These are phyloP conservation scores for Boletales sp. DNA, from an alignment of 768 basidiomycete species.

Conservation along the genomic window DNA sequence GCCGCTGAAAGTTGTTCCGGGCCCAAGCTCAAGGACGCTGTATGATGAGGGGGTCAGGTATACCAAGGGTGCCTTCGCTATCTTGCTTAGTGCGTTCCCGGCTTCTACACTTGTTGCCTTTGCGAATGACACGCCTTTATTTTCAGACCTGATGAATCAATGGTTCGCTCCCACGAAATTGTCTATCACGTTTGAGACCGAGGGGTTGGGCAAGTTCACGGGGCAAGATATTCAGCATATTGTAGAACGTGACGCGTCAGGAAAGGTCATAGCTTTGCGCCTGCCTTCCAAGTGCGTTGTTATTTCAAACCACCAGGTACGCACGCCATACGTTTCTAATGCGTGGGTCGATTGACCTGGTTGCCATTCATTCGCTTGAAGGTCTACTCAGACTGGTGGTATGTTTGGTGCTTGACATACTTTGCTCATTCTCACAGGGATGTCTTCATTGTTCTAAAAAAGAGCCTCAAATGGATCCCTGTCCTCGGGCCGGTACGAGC, in stretches of 20 bases:
- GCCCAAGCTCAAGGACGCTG: constrained; percentile 46
- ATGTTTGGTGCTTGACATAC: constrained; percentile 81
- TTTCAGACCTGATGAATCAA: constrained; percentile 70
- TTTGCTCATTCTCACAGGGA: constrained; percentile 65
- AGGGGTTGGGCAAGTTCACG: constrained; percentile 63
- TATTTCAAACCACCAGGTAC: constrained; percentile 91
- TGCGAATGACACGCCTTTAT: neutral
- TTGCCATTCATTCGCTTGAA: constrained; percentile 19
- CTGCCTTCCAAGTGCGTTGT: constrained; percentile 79
- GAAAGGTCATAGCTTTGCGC: constrained; percentile 57
- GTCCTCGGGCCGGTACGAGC: constrained; percentile 79
- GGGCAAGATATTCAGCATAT: constrained; percentile 55
- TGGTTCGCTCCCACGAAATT: constrained; percentile 79
- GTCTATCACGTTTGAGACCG: constrained; percentile 67
- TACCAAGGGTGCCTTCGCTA: constrained; percentile 81
- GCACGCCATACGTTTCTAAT: constrained; percentile 8
- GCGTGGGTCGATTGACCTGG: constrained; percentile 2
- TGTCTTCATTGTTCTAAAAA: constrained; percentile 91
- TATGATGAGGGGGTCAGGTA: constrained; percentile 73
- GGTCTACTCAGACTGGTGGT: constrained; percentile 86
- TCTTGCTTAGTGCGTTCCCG: constrained; percentile 58
- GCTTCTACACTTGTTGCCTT: too few relatives aligned
- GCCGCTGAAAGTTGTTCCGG: constrained; percentile 64
- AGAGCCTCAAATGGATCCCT: constrained; percentile 82
- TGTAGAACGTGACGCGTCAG: constrained; percentile 52